Evolutionary conservation across 2,329 filamentous ascomycete genomes (phyloP), one percentile per base, ranked within the genome.

Genomic region (Cryphonectria parasitica): DNA sequence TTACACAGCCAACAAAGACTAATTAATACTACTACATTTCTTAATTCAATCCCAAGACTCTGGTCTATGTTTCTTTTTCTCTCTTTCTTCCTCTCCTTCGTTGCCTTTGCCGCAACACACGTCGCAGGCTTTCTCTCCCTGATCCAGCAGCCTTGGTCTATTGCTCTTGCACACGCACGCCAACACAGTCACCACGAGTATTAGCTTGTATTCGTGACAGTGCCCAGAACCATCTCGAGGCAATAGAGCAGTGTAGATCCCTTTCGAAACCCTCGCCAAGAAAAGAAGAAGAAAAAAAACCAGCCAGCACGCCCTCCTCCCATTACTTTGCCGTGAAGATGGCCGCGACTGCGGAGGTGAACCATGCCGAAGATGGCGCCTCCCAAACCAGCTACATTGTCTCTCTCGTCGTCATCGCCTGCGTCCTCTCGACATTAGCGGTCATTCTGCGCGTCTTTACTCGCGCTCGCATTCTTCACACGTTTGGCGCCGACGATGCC

Each of bases 361-460:
- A 76, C 64, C 74, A 73, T 64, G 66, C 72, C 28, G 72, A 74
- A 43, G 75, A 77, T 39, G 73, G 66, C 60, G 64, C 77, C 61
- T 71, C 74, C 3, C 73, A 74, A 36, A 66, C 71, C 25, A 39
- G 66, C 17, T 76, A 75, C 36, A 74, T 77, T 25, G 66, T 74
- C 34, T 64, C 73, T 22, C 74, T 78, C 39, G 49, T 77, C 34
- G 63, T 73, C n/a, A 72, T 76, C 36, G 74, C 73, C 65, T 73
- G 71, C 36, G 68, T 70, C 11, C 62, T 78, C 2, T 74, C 76
- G 11, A 75, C 74, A 0, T 11, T 62, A 1, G 73, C 74, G 2
- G 76, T 78, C 43, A 66, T 52, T 2, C 70, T 76, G 7, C 73
- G 77, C n/a, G 68, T 74, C 0, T 74, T 73, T 54, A 77, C 76